These are phyloP conservation scores for Colletotrichum spinosum DNA, from an alignment of 2,329 filamentous ascomycete genomes.

Conservation along the genomic window DNA sequence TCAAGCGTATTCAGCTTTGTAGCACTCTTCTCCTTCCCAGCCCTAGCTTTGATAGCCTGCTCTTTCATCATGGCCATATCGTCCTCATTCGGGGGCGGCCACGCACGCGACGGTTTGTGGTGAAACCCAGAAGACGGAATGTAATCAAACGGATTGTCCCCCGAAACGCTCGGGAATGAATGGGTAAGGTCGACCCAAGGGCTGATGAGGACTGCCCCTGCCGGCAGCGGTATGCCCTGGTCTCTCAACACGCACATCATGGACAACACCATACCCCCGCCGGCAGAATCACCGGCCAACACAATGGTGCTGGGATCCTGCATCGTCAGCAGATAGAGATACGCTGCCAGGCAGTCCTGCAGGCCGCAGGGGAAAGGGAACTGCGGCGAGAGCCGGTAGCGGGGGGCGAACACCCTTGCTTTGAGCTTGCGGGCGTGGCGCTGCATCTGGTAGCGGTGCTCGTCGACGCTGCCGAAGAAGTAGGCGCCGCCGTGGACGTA, in stretches of 20 bases:
- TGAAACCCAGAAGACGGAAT: conserved; percentile 90
- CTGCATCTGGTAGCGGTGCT: conserved; percentile 98
- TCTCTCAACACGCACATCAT: conserved; percentile 86
- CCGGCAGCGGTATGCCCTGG: conserved; percentile 84
- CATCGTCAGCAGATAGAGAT: conserved; percentile 81
- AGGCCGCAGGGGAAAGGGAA: conserved; percentile 96
- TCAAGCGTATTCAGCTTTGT: conserved; percentile 42
- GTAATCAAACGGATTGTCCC: conserved; percentile 82
- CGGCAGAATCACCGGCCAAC: conserved; percentile 91
- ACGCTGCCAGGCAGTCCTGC: conserved; percentile 89
- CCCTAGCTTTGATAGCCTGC: conserved; percentile 57
- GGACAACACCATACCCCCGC: conserved; percentile 87
- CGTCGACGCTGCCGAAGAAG: conserved; percentile 94
- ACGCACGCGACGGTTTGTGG: conserved; percentile 88
- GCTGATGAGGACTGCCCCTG: conserved; percentile 89
- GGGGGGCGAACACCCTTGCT: conserved; percentile 86
- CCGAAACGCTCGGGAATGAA: conserved; percentile 90
- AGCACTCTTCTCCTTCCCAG: conserved; percentile 38
- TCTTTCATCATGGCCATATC: conserved; percentile 70
- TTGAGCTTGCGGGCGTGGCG: conserved; percentile 94
- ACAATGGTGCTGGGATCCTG: conserved; percentile 87
- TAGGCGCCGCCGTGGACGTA: conserved; percentile 96
- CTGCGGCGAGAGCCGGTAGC: conserved; percentile 90
- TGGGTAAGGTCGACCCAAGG: conserved; percentile 97
- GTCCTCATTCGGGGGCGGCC: conserved; percentile 90